Evolutionary conservation across 805 yeast genomes (phyloP).

Genomic region (Zygosaccharomyces gambellarensis): DNA sequence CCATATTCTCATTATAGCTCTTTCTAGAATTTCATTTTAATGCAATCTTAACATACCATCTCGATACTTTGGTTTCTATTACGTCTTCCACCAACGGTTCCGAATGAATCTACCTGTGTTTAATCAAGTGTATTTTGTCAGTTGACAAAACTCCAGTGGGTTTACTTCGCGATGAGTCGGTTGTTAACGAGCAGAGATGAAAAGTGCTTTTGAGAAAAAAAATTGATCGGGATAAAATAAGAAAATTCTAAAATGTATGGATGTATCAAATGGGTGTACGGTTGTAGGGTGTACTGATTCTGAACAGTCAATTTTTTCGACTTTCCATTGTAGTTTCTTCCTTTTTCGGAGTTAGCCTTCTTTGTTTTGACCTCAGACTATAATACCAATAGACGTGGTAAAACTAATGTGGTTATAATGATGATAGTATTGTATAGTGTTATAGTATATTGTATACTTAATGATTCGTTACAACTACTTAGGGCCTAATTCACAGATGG

Average conservation of each 20-base stretch:
- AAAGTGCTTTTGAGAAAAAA: neutral
- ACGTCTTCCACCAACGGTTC: neutral
- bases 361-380: neutral
- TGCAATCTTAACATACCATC: conserved; percentile 2
- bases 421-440: conserved; percentile 3
- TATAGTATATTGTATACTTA: conserved; percentile 5
- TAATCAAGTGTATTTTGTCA: conserved; percentile 1
- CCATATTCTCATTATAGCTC: neutral
- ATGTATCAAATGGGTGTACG: neutral
- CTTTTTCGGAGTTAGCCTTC: neutral
- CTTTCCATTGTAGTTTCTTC: neutral
- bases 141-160: neutral
- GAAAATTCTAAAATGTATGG: neutral
- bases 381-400: neutral
- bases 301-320: neutral
- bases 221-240: neutral
- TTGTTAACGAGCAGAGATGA: neutral
- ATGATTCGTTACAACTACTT: conserved; percentile 7
- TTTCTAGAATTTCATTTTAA: neutral
- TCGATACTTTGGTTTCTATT: conserved; percentile 4
- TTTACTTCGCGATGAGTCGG: neutral
- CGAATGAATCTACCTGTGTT: conserved; percentile 1
- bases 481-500: conserved; percentile 8
- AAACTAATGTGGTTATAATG: neutral
- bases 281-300: neutral